Evolutionary conservation across 2,329 filamentous ascomycete genomes (phyloP).

Genomic region (Plenodomus lindquistii): DNA sequence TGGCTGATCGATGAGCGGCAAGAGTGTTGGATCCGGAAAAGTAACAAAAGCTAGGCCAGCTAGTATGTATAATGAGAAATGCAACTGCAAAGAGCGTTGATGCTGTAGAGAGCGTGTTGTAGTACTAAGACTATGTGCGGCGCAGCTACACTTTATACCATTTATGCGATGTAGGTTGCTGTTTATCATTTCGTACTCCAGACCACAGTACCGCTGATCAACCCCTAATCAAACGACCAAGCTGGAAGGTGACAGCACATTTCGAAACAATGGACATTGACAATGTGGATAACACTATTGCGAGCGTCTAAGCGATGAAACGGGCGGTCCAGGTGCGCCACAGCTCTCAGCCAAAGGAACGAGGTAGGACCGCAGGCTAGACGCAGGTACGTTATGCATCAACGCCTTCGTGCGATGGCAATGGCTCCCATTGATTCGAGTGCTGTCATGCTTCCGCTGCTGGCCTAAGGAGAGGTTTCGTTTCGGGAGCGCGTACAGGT

Average conservation of each 20-base stretch:
- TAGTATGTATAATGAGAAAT: constrained; percentile 21
- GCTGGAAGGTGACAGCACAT: constrained; percentile 27
- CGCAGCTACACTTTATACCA: constrained; percentile 32
- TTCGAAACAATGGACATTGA: constrained; percentile 29
- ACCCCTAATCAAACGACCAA: constrained; percentile 37
- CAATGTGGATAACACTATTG: constrained; percentile 24
- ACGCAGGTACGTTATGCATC: constrained; percentile 37
- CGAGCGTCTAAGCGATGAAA: constrained; percentile 40
- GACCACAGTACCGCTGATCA: constrained; percentile 11
- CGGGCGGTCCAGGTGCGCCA: constrained; percentile 24
- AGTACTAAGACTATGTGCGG: constrained; percentile 16
- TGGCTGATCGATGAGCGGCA: constrained; percentile 20
- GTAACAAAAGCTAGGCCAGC: constrained; percentile 30
- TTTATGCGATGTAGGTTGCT: constrained; percentile 4
- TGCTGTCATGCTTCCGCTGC: constrained; percentile 15
- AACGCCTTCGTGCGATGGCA: constrained; percentile 20
- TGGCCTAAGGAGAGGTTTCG: constrained; percentile 29
- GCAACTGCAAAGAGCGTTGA: constrained; percentile 22
- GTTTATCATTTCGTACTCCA: constrained; percentile 13
- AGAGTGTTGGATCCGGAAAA: background rate
- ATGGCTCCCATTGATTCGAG: constrained; percentile 12
- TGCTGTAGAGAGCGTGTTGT: constrained; percentile 20
- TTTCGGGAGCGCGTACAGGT: constrained; percentile 21
- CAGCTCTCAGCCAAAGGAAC: constrained; percentile 38
- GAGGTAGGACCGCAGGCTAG: constrained; percentile 9